Conservation (phyloP, 352 stramenopile genomes). For the Saprolegnia parasitica region DNA sequence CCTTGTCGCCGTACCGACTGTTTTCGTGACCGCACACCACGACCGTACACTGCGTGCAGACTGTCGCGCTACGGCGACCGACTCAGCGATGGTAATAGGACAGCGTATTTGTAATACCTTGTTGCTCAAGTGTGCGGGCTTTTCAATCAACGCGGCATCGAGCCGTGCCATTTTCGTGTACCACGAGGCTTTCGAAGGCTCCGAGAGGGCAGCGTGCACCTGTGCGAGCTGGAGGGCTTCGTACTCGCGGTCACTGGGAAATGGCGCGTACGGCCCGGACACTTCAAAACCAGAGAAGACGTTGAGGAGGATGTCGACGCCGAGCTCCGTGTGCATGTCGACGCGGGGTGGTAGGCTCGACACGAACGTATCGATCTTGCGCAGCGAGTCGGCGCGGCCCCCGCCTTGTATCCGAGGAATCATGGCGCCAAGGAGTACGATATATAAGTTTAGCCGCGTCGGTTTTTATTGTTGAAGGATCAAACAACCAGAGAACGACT, state of each 20-base stretch:
- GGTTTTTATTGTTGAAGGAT: neutral
- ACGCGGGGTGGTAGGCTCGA: neutral
- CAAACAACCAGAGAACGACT: no score
- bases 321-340: constrained; percentile 23
- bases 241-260: neutral
- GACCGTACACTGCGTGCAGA: neutral
- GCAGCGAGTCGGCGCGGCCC: constrained; percentile 3
- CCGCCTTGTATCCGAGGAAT: neutral
- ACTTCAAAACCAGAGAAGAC: constrained; percentile 24
- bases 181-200: neutral
- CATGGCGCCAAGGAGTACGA: neutral
- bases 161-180: neutral
- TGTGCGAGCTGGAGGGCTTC: neutral
- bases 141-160: neutral
- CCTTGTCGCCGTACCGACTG: neutral
- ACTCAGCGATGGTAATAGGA: neutral
- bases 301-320: constrained; percentile 27
- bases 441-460: neutral
- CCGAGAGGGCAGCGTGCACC: neutral
- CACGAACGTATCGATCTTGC: constrained; percentile 24
- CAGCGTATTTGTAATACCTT: neutral
- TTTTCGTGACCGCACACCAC: neutral
- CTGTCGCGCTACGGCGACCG: neutral
- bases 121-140: neutral
- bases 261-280: neutral